Conservation (phyloP, 2,329 filamentous ascomycete genomes). For the Ciborinia camelliae region DNA sequence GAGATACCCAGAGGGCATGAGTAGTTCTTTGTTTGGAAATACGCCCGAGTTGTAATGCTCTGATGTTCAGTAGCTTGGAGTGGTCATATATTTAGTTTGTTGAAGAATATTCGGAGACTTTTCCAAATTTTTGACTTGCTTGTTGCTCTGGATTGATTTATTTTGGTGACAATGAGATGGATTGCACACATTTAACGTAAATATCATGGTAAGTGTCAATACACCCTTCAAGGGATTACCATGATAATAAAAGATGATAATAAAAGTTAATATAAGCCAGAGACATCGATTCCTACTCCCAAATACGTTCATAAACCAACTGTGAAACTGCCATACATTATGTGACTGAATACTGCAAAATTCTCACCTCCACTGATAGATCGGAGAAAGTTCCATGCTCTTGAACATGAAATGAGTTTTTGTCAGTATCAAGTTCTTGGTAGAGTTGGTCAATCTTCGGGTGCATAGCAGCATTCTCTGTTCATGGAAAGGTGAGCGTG, state of each 20-base stretch:
- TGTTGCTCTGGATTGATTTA: not conserved
- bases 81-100: not conserved
- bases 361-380: too few species aligned
- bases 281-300: not conserved
- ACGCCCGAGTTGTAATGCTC: slow-evolving; percentile 24
- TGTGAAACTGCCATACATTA: too few species aligned
- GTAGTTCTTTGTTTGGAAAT: slow-evolving; percentile 22
- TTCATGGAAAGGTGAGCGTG: too few species aligned
- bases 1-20: slow-evolving; percentile 45
- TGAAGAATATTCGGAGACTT: not conserved
- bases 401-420: too few species aligned
- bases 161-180: not conserved
- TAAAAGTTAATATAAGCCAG: not conserved
- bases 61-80: not conserved
- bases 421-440: too few species aligned
- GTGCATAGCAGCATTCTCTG: too few species aligned
- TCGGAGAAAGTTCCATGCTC: too few species aligned
- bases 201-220: not conserved
- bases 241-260: not conserved
- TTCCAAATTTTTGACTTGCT: not conserved
- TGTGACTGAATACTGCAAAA: not conserved
- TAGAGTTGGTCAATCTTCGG: too few species aligned
- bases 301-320: too few species aligned
- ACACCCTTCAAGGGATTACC: not conserved
- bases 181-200: not conserved